phyloP scores from a whole-genome alignment of 805 yeast species.

The Myxozyma lipomycoides region DNA sequence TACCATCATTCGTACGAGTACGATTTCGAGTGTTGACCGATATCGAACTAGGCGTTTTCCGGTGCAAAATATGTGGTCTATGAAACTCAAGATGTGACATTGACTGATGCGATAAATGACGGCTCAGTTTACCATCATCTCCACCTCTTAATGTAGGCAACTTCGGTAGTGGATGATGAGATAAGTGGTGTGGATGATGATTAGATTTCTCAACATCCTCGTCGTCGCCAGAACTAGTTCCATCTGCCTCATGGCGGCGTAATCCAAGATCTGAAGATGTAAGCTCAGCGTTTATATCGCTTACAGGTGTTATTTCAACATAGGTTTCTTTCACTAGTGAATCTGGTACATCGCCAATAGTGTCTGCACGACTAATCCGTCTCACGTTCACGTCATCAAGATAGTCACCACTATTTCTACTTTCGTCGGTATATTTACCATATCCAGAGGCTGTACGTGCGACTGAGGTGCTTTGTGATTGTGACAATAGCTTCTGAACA shows the following conservation, averaged over 20 bases:
- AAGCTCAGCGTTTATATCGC: slow-evolving; percentile 3
- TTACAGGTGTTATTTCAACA: slow-evolving; percentile 10
- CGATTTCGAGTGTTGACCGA: not conserved
- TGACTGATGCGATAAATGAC: not conserved
- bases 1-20: not conserved
- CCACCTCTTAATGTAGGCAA: not conserved
- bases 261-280: slow-evolving; percentile 1
- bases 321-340: slow-evolving; percentile 5
- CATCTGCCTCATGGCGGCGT: not conserved
- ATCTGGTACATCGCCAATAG: slow-evolving; percentile 8
- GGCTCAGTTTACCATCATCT: not conserved
- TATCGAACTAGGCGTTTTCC: not conserved
- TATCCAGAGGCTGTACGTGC: slow-evolving; percentile 65
- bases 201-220: slow-evolving; percentile 7
- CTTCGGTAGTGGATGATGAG: not conserved
- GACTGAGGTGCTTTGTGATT: slow-evolving; percentile 37
- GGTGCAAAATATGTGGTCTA: not conserved
- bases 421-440: slow-evolving; percentile 55
- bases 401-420: not conserved
- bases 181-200: not conserved
- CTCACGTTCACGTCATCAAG: not conserved
- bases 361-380: slow-evolving; percentile 3
- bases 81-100: not conserved
- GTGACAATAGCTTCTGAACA: slow-evolving; percentile 22
- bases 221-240: not conserved